Base-by-base conservation (phyloP, 1,284 basidiomycete genomes). In the Papiliotrema fonsecae region DNA sequence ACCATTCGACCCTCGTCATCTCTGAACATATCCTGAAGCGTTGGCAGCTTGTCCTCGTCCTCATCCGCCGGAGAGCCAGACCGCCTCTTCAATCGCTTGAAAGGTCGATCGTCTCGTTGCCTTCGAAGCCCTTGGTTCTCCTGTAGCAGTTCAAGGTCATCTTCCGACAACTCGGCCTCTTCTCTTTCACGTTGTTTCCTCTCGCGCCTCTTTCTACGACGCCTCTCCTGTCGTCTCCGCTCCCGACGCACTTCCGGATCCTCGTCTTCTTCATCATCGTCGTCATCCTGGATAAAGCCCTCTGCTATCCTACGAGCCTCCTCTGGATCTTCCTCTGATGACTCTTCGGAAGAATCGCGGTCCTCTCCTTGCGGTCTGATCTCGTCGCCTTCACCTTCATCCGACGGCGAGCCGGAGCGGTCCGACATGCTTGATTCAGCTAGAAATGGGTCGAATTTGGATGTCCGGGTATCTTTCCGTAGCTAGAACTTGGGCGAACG, bases 121-220 rank as follows among this genome's bases (percentile, higher is more conserved):
- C 81, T 61, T 76, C 55, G 56, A 19, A 58, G 35, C 9, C 94
- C 92, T 3, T 90, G 91, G 62, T 97, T 98, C 78, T 98, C 96
- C 65, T 89, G 88, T 21, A 98, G 72, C 9, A 98, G 79, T 46
- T 94, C 93, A 47, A 98, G 75, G 67, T 98, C 96, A 64, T 98
- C 96, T 47, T 97, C 94, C 58, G 63, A 66, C 13, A 70, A 44
- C 38, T 97, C 77, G 31, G 57, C 63, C 43, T 61, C 54, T 13
- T 55, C 54, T 16, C 54, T 47, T 42, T 50, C 44, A n/a, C 49
- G 52, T 42, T 55, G 48, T 42, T 11, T 31, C 47, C 45, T 56
- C 54, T 65, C 62, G 48, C 59, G 65, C 50, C 64, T 64, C 56
- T 62, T 62, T 50, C 63, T 56, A 54, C 65, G 64, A 52, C 55